These are phyloP conservation scores for Cercospora janseana DNA, from an alignment of 2,329 filamentous ascomycete species.

Conservation along the genomic window DNA sequence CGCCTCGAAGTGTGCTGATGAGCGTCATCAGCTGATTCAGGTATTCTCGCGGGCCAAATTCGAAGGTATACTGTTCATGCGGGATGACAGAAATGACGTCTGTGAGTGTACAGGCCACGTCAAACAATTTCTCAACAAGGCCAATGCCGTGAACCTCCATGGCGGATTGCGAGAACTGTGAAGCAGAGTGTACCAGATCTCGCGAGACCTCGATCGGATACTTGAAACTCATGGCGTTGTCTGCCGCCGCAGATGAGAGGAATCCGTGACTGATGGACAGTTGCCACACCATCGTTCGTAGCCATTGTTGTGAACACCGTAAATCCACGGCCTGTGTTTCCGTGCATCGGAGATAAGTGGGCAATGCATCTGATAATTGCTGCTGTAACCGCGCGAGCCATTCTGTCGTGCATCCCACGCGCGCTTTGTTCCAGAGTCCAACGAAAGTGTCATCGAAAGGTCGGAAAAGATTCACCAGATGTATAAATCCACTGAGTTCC, in stretches of 20 bases:
- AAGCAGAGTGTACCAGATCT: slow-evolving; percentile 61
- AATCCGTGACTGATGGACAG: slow-evolving; percentile 65
- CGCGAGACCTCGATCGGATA: slow-evolving; percentile 63
- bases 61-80: slow-evolving; percentile 57
- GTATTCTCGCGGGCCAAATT: slow-evolving; percentile 68
- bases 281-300: slow-evolving; percentile 70
- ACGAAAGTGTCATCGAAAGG: slow-evolving; percentile 64
- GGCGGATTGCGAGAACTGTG: slow-evolving; percentile 67
- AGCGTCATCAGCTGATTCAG: slow-evolving; percentile 67
- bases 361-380: slow-evolving; percentile 53
- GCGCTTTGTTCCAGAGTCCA: slow-evolving; percentile 62
- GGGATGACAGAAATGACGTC: slow-evolving; percentile 67
- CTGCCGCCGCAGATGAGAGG: slow-evolving; percentile 57
- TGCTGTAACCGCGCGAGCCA: slow-evolving; percentile 51
- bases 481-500: slow-evolving; percentile 58
- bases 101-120: slow-evolving; percentile 69
- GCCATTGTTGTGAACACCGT: slow-evolving; percentile 68
- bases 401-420: slow-evolving; percentile 45
- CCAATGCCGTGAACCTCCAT: slow-evolving; percentile 74
- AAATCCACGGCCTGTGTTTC: slow-evolving; percentile 69
- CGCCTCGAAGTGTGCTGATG: slow-evolving; percentile 68
- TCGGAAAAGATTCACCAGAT: slow-evolving; percentile 60
- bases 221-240: slow-evolving; percentile 61
- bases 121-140: slow-evolving; percentile 77
- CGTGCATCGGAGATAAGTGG: slow-evolving; percentile 57